Conservation (phyloP, 179 eudicot genomes). For the Actinidia arguta region DNA sequence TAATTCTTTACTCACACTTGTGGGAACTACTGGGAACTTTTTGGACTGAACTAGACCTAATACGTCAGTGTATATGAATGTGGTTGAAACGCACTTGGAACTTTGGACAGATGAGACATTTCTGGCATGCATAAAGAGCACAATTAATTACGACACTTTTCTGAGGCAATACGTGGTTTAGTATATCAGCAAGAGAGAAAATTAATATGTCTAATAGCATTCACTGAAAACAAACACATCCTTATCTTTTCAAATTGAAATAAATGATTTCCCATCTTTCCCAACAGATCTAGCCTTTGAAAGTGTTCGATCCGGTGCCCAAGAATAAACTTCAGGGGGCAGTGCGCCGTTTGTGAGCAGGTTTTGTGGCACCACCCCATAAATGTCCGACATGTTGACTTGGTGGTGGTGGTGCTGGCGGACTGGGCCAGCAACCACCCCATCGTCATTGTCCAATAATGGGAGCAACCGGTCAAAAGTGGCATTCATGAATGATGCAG, state of each 20-base stretch:
- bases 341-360: conserved; percentile 22
- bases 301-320: conserved; percentile 22
- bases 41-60: too few species aligned
- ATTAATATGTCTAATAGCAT: neutral
- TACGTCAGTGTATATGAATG: too few species aligned
- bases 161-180: neutral
- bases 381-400: conserved; percentile 18
- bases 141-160: neutral
- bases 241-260: neutral
- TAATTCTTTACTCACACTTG: too few species aligned
- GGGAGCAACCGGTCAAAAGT: conserved; percentile 30
- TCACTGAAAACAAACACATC: neutral
- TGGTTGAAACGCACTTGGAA: too few species aligned
- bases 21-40: too few species aligned
- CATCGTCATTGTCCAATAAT: conserved; percentile 20
- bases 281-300: neutral
- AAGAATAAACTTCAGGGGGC: conserved; percentile 26
- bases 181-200: neutral
- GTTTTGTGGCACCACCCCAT: conserved; percentile 27
- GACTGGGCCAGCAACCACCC: neutral
- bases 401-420: conserved; percentile 12
- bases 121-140: neutral
- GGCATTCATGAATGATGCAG: conserved; percentile 33
- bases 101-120: too few species aligned
- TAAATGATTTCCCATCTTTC: neutral